These are phyloP conservation scores for Hypholoma fasciculare DNA, from an alignment of 768 basidiomycete genomes.

Conservation along the genomic window DNA sequence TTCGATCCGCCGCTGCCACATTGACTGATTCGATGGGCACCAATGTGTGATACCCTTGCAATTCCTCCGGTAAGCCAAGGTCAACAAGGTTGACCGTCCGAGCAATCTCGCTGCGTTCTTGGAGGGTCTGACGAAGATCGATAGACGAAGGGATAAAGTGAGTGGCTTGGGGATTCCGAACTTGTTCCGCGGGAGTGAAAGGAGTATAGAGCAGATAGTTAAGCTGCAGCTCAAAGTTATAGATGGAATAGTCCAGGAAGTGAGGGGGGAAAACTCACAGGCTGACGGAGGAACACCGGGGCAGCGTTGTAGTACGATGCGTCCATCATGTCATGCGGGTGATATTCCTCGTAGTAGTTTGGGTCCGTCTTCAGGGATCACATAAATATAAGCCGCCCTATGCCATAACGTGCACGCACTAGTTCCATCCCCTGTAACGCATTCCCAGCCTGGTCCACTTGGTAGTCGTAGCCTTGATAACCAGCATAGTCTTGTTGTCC, in stretches of 20 bases:
- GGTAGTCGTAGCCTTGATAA: slow-evolving; percentile 21
- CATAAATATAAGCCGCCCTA: neutral
- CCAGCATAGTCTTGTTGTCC: slow-evolving; percentile 9
- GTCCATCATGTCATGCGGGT: slow-evolving; percentile 35
- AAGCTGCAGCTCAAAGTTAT: slow-evolving; percentile 48
- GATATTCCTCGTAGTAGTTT: slow-evolving; percentile 23
- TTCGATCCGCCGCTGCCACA: slow-evolving; percentile 47
- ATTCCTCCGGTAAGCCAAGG: slow-evolving; percentile 74
- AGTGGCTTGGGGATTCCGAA: slow-evolving; percentile 40
- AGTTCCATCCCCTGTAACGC: slow-evolving; percentile 16
- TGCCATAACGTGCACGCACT: slow-evolving; percentile 11
- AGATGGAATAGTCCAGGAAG: neutral
- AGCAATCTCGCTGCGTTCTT: slow-evolving; percentile 64
- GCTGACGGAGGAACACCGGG: slow-evolving; percentile 62
- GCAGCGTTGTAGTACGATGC: slow-evolving; percentile 42
- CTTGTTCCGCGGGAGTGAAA: slow-evolving; percentile 55
- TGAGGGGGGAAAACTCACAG: slow-evolving; percentile 41
- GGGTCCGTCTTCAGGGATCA: slow-evolving; percentile 12
- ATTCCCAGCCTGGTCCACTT: slow-evolving; percentile 13
- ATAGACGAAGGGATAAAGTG: slow-evolving; percentile 70
- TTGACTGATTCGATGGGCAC: slow-evolving; percentile 68
- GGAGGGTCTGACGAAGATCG: slow-evolving; percentile 44
- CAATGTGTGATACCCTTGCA: slow-evolving; percentile 90
- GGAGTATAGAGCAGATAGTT: slow-evolving; percentile 92
- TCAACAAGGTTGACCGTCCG: slow-evolving; percentile 49